Evolutionary conservation across 805 yeast species (phyloP).

Genomic region (Saccharomycopsis oosterbeekiorum): DNA sequence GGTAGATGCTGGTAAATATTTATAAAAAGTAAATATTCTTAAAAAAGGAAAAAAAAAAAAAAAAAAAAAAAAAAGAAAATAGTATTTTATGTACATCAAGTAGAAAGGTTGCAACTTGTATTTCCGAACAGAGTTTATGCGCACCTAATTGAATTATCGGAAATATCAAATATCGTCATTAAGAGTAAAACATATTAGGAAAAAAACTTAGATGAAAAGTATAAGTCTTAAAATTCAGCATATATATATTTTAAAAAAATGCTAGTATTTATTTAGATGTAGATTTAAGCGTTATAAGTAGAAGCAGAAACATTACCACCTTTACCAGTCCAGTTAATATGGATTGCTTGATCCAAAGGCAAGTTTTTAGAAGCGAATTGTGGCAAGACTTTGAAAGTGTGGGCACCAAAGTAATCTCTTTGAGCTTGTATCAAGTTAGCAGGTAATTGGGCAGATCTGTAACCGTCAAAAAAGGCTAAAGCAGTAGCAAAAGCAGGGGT

Average conservation of each 20-base stretch:
- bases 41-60: no score
- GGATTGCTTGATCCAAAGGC: conserved; percentile 78
- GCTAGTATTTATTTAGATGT: neutral
- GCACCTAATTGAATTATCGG: neutral
- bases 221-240: no score
- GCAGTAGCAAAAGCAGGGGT: conserved; percentile 98
- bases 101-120: neutral
- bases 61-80: neutral
- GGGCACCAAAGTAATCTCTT: conserved; percentile 99
- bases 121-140: neutral
- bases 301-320: conserved; percentile 98
- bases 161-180: neutral
- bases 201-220: no score
- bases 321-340: conserved; percentile 98
- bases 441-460: conserved; percentile 91
- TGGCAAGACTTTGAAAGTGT: conserved; percentile 93
- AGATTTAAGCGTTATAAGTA: conserved; percentile 77
- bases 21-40: no score
- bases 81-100: neutral
- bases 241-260: no score
- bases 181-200: no score
- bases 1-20: neutral
- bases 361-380: conserved; percentile 66
- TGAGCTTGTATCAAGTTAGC: conserved; percentile 98
- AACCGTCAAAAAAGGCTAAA: conserved; percentile 95